These are phyloP conservation scores for Macadamia integrifolia DNA, from an alignment of 164 flowering plant species.

Conservation along the genomic window DNA sequence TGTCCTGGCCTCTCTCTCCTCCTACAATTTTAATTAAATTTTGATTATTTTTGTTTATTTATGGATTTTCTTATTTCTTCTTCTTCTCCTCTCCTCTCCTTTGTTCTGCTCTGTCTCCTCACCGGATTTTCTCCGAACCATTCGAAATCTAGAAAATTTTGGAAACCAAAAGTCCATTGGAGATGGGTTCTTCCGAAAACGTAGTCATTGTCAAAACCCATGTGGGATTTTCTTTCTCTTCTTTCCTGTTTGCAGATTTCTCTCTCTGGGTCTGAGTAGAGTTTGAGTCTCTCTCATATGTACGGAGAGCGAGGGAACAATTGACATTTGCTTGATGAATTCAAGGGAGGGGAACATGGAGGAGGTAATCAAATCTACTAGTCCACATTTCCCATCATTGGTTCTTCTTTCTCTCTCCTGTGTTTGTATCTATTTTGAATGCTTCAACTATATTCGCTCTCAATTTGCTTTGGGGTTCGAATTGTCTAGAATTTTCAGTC, in stretches of 20 bases:
- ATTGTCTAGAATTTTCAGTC: not conserved
- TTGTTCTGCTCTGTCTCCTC: conserved; percentile 2
- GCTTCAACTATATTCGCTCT: too few species aligned
- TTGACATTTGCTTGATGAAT: not conserved
- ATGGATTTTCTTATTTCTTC: conserved; percentile 6
- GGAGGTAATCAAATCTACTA: not conserved
- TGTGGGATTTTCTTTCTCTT: not conserved
- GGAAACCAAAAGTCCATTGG: conserved; percentile 1
- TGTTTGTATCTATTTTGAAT: not conserved
- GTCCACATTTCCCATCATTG: not conserved
- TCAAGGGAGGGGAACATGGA: not conserved
- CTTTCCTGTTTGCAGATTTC: not conserved
- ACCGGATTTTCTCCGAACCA: conserved; percentile 16
- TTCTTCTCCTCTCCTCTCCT: conserved; percentile 6
- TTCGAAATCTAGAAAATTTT: conserved; percentile 7
- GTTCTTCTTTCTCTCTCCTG: not conserved
- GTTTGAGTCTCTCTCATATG: not conserved
- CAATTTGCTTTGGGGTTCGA: too few species aligned
- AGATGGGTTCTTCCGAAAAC: conserved; percentile 10
- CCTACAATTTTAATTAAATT: not conserved
- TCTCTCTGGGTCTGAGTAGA: not conserved
- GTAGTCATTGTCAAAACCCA: conserved; percentile 6
- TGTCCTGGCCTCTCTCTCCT: conserved; percentile 1
- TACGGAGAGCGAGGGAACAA: not conserved
- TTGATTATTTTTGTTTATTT: not conserved